These are phyloP conservation scores for Ottelia alismoides DNA, from an alignment of 106 monocot genomes.

Conservation along the genomic window DNA sequence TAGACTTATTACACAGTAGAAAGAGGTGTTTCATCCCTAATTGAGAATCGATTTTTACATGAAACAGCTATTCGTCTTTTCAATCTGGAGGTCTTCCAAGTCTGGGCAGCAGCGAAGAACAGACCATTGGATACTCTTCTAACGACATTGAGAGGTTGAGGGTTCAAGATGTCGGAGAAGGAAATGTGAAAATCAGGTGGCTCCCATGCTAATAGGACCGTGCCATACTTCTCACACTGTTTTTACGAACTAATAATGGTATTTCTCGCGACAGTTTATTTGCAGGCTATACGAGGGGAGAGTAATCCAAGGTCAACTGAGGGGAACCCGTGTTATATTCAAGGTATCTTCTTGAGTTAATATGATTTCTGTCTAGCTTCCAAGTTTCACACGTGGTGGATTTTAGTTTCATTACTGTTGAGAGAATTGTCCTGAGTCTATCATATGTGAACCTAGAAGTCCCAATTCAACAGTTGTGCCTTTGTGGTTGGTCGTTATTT, in stretches of 20 bases:
- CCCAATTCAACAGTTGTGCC: too few species aligned
- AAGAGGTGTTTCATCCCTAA: too few species aligned
- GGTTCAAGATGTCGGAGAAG: slow-evolving; percentile 89
- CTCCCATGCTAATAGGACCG: slow-evolving; percentile 1
- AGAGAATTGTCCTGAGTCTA: too few species aligned
- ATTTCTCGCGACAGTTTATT: slow-evolving; percentile 31
- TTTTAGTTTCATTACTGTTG: too few species aligned
- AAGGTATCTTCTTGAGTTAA: slow-evolving; percentile 37
- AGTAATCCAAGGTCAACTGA: slow-evolving; percentile 56
- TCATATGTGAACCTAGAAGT: too few species aligned
- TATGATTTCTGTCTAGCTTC: neutral
- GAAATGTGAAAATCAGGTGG: slow-evolving; percentile 92
- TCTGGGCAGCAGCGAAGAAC: slow-evolving; percentile 18
- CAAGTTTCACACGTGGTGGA: too few species aligned
- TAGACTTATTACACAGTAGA: too few species aligned
- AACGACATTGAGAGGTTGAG: slow-evolving; percentile 62
- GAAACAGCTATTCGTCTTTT: slow-evolving; percentile 73
- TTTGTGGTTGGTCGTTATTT: too few species aligned
- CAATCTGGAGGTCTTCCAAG: slow-evolving; percentile 39
- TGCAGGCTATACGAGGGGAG: slow-evolving; percentile 96
- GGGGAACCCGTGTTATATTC: slow-evolving; percentile 54
- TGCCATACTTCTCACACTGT: neutral
- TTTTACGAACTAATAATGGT: slow-evolving; percentile 19
- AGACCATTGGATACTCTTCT: slow-evolving; percentile 33
- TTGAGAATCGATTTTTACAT: too few species aligned